Percentiles rank a stretch among this genome's conserved stretches.
These are phyloP conservation scores for Annulohypoxylon truncatum DNA, from an alignment of 2,329 filamentous ascomycete species.

Conservation along the genomic window DNA sequence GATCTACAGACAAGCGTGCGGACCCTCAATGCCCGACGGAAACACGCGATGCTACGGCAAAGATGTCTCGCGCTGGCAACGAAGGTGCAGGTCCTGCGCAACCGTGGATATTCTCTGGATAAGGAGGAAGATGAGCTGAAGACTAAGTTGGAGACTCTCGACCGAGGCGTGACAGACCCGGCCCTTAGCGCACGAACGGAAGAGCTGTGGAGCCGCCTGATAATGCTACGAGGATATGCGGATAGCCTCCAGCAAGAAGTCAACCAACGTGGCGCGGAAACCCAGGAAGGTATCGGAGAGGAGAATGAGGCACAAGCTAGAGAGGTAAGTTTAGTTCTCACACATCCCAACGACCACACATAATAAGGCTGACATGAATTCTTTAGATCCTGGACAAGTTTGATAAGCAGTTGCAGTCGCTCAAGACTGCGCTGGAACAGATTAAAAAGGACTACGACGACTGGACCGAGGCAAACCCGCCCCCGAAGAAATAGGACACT, in stretches of 20 bases:
- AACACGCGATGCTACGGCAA: conserved; percentile 78
- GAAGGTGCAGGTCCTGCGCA: conserved; percentile 82
- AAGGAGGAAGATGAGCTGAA: conserved; percentile 82
- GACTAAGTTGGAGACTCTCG: conserved; percentile 75
- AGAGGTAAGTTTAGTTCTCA: conserved; percentile 65
- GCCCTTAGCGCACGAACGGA: conserved; percentile 80
- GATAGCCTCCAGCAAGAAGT: conserved; percentile 79
- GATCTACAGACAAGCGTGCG: conserved; percentile 81
- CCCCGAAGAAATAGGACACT: conserved; percentile 45
- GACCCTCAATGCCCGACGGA: conserved; percentile 76
- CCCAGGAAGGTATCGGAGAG: conserved; percentile 71
- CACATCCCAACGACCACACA: not conserved
- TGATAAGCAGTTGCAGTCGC: conserved; percentile 80
- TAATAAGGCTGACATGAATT: conserved; percentile 33
- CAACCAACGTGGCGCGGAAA: conserved; percentile 70
- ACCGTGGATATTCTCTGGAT: conserved; percentile 83
- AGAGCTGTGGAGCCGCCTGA: conserved; percentile 86
- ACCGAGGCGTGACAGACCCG: conserved; percentile 78
- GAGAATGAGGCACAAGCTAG: conserved; percentile 78
- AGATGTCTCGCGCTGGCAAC: conserved; percentile 80
- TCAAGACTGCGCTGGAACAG: conserved; percentile 77
- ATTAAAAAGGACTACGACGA: conserved; percentile 67
- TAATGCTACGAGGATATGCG: conserved; percentile 78
- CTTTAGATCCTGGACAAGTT: conserved; percentile 81
- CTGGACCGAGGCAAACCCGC: conserved; percentile 63